Percentiles rank a stretch among this genome's conserved stretches.
phyloP scores from a whole-genome alignment of 768 basidiomycete species.

The Xanthoconium purpureum region DNA sequence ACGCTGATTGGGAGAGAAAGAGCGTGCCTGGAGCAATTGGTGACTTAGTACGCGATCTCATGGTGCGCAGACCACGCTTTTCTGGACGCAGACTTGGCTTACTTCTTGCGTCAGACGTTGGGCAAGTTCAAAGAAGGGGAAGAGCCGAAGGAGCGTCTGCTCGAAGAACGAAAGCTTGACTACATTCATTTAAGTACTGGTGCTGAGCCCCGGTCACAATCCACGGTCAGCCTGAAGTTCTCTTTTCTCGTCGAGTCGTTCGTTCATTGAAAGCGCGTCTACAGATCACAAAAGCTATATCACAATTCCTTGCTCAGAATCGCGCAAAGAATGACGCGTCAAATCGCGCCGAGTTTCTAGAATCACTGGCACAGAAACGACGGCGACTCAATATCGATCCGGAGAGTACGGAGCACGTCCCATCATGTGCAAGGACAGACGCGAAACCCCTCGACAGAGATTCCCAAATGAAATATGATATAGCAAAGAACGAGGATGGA shows the following conservation, averaged over 20 bases:
- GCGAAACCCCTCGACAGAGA: conserved; percentile 70
- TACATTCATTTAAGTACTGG: conserved; percentile 53
- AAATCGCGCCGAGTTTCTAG: conserved; percentile 72
- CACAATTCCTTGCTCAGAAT: conserved; percentile 66
- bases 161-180: conserved; percentile 70
- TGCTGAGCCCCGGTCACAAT: conserved; percentile 48
- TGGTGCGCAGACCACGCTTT: conserved; percentile 37
- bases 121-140: conserved; percentile 31
- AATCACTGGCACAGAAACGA: conserved; percentile 55
- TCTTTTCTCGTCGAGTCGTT: not conserved
- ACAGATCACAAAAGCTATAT: conserved; percentile 70
- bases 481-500: conserved; percentile 80
- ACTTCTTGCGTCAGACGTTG: conserved; percentile 19
- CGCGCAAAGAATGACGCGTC: conserved; percentile 72
- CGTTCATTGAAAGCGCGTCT: conserved; percentile 6
- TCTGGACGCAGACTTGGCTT: not conserved
- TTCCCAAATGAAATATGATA: conserved; percentile 82
- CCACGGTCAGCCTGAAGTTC: conserved; percentile 47
- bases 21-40: conserved; percentile 55
- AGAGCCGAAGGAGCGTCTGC: conserved; percentile 29
- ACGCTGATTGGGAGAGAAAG: conserved; percentile 57
- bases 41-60: conserved; percentile 48
- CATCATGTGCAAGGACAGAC: conserved; percentile 73
- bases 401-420: conserved; percentile 30
- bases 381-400: conserved; percentile 38